These are phyloP conservation scores for Cladosporium sp. DNA, from an alignment of 2,329 filamentous ascomycete species.

Conservation along the genomic window DNA sequence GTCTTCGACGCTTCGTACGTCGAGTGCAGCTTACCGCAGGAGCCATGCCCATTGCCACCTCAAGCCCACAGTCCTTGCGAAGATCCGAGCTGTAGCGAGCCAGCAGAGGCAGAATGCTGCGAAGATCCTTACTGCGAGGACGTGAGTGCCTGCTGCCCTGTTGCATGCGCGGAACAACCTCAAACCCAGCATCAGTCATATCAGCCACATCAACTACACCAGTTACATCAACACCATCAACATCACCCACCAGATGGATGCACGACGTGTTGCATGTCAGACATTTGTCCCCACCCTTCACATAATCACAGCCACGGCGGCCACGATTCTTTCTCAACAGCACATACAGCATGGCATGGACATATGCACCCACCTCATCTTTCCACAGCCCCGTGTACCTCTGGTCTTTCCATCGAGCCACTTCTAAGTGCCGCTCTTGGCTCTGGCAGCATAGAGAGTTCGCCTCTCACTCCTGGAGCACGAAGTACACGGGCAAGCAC, in stretches of 20 bases:
- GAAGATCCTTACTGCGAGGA: conserved; percentile 40
- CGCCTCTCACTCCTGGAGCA: conserved; percentile 2
- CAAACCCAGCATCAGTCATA: background rate
- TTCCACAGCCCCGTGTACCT: background rate
- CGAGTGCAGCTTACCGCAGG: conserved; percentile 14
- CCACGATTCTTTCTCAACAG: conserved; percentile 4
- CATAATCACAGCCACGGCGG: conserved; percentile 16
- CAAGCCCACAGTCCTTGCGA: conserved; percentile 18
- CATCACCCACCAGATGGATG: conserved; percentile 18
- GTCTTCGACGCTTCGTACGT: background rate
- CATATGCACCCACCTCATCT: conserved; percentile 10
- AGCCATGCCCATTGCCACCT: conserved; percentile 13
- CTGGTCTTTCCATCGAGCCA: conserved; percentile 3
- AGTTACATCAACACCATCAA: conserved; percentile 20
- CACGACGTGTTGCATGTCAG: conserved; percentile 21
- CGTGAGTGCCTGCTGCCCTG: conserved; percentile 21
- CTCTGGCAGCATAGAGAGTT: background rate
- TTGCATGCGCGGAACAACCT: conserved; percentile 6
- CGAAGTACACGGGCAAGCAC: conserved; percentile 19
- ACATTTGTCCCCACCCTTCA: conserved; percentile 20
- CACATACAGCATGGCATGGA: conserved; percentile 16
- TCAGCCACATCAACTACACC: conserved; percentile 8
- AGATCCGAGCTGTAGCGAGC: conserved; percentile 19
- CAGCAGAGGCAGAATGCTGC: conserved; percentile 14
- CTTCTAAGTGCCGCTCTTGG: conserved; percentile 18